Evolutionary conservation across 1,139 yeast species (phyloP), one percentile per base, ranked within the genome.

Genomic region (Taphrina deformans): DNA sequence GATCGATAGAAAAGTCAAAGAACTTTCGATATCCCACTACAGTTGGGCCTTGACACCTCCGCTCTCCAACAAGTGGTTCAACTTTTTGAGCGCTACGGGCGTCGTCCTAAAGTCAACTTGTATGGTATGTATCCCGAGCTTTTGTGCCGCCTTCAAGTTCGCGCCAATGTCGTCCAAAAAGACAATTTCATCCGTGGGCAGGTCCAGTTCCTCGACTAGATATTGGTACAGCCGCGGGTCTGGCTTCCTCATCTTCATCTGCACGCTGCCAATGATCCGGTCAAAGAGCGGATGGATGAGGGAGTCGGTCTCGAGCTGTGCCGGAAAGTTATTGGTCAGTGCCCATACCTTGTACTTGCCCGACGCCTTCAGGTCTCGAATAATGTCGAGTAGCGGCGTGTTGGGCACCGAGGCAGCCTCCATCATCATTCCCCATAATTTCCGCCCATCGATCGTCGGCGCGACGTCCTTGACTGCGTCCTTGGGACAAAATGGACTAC

Each of bases 311-410:
- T 35, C 23, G 14, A 52, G 29, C 31, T 26, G 24, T 24, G 41
- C 46, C 18, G 63, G 63, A 33, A 59, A 59, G 44, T 59, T 59
- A 24, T 59, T 59, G 21, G 63, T 59, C 41, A 59, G 56, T 10
- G 63, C 63, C 63, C 63, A 59, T 23, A 59, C 56, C n/a, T 59
- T 35, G 44, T 59, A 59, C 56, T 59, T 59, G 41, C 56, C 50
- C 16, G 56, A 31, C 1, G 48, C 56, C 50, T 50, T 50, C 21
- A 59, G 41, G 7, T 24, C 40, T 14, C 50, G 33, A 18, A 59
- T 59, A 21, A 48, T 31, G 27, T 33, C 21, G 12, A 59, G 16
- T 18, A 59, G 26, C 12, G 51, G 53, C 26, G 23, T 27, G n/a
- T 59, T 59, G 18, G 56, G 56, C 7, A 48, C 45, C 31, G 56